phyloP scores from a whole-genome alignment of 2,329 filamentous ascomycete species.

The Phyllachora maydis region DNA sequence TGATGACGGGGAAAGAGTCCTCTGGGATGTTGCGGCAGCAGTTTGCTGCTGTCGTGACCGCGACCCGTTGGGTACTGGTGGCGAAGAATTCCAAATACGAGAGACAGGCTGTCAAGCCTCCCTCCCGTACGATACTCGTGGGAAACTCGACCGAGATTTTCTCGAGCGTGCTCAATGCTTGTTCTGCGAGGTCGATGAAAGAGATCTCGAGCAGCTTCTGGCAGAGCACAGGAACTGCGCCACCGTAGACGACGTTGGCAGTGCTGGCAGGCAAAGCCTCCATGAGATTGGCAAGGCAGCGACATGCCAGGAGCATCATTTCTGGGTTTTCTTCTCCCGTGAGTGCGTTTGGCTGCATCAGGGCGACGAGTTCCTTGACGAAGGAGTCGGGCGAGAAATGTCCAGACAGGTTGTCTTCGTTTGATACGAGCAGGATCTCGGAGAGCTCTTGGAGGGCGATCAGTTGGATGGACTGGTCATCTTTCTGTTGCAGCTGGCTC shows the following conservation, averaged over 20 bases:
- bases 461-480: conserved; percentile 71
- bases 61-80: conserved; percentile 88
- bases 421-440: conserved; percentile 81
- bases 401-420: conserved; percentile 87
- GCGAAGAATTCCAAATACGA: conserved; percentile 96
- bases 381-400: conserved; percentile 90
- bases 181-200: conserved; percentile 93
- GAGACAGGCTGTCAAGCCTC: conserved; percentile 84
- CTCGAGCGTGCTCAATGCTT: conserved; percentile 86
- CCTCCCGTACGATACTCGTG: conserved; percentile 84
- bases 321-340: conserved; percentile 77
- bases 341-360: conserved; percentile 84
- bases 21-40: conserved; percentile 94
- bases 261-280: conserved; percentile 85
- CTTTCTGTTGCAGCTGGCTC: conserved; percentile 57
- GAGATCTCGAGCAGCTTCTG: conserved; percentile 90
- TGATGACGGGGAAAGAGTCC: conserved; percentile 78
- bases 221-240: conserved; percentile 83
- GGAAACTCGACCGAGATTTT: conserved; percentile 97
- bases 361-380: conserved; percentile 75
- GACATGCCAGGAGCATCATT: conserved; percentile 90
- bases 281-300: conserved; percentile 93
- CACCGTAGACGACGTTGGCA: conserved; percentile 92
- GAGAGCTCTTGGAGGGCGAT: conserved; percentile 87
- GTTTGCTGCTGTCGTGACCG: conserved; percentile 92